Evolutionary conservation across 495 filamentous ascomycete species (phyloP), one percentile per base, ranked within the genome.

Genomic region (Podospora pseudocomata): DNA sequence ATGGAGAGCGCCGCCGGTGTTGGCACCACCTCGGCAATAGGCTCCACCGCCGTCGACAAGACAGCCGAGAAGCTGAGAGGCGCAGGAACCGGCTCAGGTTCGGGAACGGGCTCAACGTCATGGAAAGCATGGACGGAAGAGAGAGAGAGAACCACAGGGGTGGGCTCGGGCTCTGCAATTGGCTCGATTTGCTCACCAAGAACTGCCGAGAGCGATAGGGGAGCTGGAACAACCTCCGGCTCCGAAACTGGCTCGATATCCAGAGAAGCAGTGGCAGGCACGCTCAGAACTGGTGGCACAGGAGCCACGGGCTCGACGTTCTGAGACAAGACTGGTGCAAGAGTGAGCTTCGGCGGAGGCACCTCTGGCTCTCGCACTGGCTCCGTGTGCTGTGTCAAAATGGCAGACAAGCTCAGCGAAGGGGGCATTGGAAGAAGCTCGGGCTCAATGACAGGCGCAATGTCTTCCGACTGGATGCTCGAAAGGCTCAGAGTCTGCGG

Each of bases 221-320:
- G 19, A 57, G 65, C 63, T 20, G 65, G 65, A 18, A 53, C 54
- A 7, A 70, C 59, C 63, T 76, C 70, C 4, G 69, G 70, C 60
- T 74, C 75, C 7, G 62, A 58, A 9, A 71, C 28, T 0, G 77
- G 77, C 67, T 76, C 73, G 32, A 78, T 66, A 23, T 74, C 65
- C 63, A 77, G 68, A 1, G 65, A 62, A 11, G 70, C 5, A 16
- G 76, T 65, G 34, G 49, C 26, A 0, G 75, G 66, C 61, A 75
- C 64, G 66, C 64, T 69, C 55, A 79, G 69, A 2, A 53, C 59
- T 18, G 72, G 69, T 4, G 66, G 72, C 26, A 32, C 62, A 3
- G 70, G 67, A 28, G 60, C 20, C 20, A 74, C 32, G 32, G 75
- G 75, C 57, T 73, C 75, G 3, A 70, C 60, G 13, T 75, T 70